Evolutionary conservation across 108 stramenopile genomes (phyloP), one percentile per base, ranked within the genome.

Genomic region (Mayamaea pseudoterrestris): DNA sequence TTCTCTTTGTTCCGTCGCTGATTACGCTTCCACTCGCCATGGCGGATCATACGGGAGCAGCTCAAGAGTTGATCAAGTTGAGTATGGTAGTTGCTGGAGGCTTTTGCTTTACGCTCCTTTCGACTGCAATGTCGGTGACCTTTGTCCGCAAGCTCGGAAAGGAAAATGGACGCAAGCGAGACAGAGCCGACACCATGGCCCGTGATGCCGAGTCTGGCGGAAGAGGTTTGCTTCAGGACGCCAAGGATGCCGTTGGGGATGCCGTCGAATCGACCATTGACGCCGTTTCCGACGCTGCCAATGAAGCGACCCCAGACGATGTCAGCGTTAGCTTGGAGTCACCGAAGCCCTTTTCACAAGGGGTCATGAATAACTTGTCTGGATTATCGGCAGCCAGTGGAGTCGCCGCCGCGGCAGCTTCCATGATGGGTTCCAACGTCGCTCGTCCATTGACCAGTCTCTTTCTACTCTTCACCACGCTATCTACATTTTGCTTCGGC

Each of bases 1-100:
- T 87, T 27, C 78, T 87, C 53, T 87, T 82, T 47, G 83, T 85
- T 1, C 83, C 83, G 8, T 65, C 70, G n/a, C 51, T 87, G 40
- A 66, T 76, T 26, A 75, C 78, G 35, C 30, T 87, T 34, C 85
- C 85, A 20, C 44, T 87, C 47, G n/a, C n/a, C n/a, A n/a, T n/a
- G n/a, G 75, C 78, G 29, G 66, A 66, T 29, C 47, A 53, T 14
- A 44, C 80, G 20, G 80, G 80, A 40, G 59, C 69, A 6, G 22
- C 62, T 1, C 13, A 48, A 21, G 83, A 85, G 35, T 59, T 77
- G 56, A 18, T 73, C 25, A 83, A 83, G 58, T 56, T 79, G 13
- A 48, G 55, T 7, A 52, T 56, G 11, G 75, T 87, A 7, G 56
- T 87, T 53, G 58, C 78, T 22, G 77, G 68, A 0, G 84, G 84